Evolutionary conservation across 2,329 filamentous ascomycete genomes (phyloP), one percentile per base, ranked within the genome.

Genomic region (Aureobasidium uvarum): DNA sequence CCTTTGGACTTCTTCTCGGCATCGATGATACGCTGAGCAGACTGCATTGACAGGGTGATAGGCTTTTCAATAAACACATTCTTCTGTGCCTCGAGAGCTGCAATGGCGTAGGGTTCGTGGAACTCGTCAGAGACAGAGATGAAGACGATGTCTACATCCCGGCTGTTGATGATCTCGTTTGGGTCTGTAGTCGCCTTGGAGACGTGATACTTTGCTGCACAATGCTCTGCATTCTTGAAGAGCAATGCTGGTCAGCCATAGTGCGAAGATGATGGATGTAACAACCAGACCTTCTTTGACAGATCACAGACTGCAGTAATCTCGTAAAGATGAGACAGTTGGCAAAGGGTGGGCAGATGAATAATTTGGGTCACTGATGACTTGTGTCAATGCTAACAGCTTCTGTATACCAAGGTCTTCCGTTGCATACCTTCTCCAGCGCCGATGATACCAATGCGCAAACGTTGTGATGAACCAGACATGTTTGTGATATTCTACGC

Each of bases 11-110:
- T 78, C 0, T 66, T 69, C 70, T 86, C 82, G 0, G 84, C 84
- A 0, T 76, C 79, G 36, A 82, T 74, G 25, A 89, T 81, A 0
- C 74, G 71, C 31, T 81, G 73, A 0, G 81, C 75, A 54, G 81
- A 80, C 2, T 75, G 77, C 23, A 82, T 73, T 28, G 77, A 82
- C 5, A 87, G 70, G 0, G 84, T 79, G 1, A 85, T 70, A 0
- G 86, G 86, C 66, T 87, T 86, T 71, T 89, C 85, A 4, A 88
- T 75, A 66, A 89, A 78, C 13, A 83, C 81, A 67, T 83, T 76
- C 71, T 89, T 89, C 62, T 81, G 78, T 18, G 81, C 73, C 62
- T 81, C 67, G 1, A 89, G 76, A 0, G 85, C 84, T 0, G 80
- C 70, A 31, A 86, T 76, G 2, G 79, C 80, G 65, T 85, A 81